A percentile compares a stretch with the other conserved stretches of the same genome.
phyloP scores from a whole-genome alignment of 768 basidiomycete species.

The Russula foetens region DNA sequence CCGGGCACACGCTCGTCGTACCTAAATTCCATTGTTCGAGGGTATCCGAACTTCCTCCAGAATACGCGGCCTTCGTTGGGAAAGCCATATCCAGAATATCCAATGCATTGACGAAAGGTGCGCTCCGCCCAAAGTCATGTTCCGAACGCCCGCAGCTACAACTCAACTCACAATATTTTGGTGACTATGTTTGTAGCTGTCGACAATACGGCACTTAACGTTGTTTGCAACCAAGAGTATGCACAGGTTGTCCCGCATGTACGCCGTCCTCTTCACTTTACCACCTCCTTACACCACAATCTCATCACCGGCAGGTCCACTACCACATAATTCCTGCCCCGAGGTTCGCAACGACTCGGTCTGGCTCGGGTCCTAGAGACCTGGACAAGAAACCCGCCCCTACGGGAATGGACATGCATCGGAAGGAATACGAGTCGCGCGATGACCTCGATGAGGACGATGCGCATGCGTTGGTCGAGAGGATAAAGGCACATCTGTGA shows the following conservation, averaged over 20 bases:
- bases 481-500: slow-evolving; percentile 28
- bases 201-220: slow-evolving; percentile 59
- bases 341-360: slow-evolving; percentile 26
- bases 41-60: slow-evolving; percentile 56
- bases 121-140: slow-evolving; percentile 7
- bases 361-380: slow-evolving; percentile 6
- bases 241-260: slow-evolving; percentile 78
- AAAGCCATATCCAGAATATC: slow-evolving; percentile 53
- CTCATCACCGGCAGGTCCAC: slow-evolving; percentile 44
- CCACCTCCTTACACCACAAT: neutral
- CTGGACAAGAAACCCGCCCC: slow-evolving; percentile 25
- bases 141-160: neutral
- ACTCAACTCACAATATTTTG: too few species aligned
- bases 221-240: slow-evolving; percentile 77
- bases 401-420: slow-evolving; percentile 48
- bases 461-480: slow-evolving; percentile 36
- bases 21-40: slow-evolving; percentile 56
- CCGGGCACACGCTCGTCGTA: slow-evolving; percentile 62
- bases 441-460: slow-evolving; percentile 54
- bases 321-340: slow-evolving; percentile 75
- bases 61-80: slow-evolving; percentile 51
- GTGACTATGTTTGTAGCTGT: slow-evolving; percentile 41
- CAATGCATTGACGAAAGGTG: slow-evolving; percentile 54
- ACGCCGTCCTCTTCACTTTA: slow-evolving; percentile 19
- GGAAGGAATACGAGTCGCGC: slow-evolving; percentile 48